Evolutionary conservation across 2,329 filamentous ascomycete genomes (phyloP).

Genomic region (Clonostachys sp.): DNA sequence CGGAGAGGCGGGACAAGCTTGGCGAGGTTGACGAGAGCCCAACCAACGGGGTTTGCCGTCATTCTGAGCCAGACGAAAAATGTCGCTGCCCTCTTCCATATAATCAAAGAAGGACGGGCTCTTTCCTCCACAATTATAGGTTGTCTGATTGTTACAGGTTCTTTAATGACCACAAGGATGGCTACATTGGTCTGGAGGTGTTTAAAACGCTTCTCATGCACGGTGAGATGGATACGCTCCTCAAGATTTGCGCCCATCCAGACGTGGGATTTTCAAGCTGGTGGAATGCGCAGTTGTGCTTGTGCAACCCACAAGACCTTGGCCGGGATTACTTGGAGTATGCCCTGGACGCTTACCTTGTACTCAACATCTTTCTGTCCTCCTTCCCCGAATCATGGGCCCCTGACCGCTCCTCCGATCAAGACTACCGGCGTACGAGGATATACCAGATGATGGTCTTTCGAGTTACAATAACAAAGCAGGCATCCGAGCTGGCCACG

Average conservation of each 20-base stretch:
- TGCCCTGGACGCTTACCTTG: slow-evolving; percentile 11
- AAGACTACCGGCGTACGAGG: slow-evolving; percentile 8
- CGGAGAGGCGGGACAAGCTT: no score
- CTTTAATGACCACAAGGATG: slow-evolving; percentile 3
- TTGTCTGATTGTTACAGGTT: slow-evolving; percentile 8
- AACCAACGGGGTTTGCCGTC: no score
- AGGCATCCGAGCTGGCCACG: slow-evolving; percentile 2
- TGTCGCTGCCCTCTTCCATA: slow-evolving; percentile 6
- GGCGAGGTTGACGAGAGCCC: no score
- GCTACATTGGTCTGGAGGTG: slow-evolving; percentile 11
- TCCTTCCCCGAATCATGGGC: slow-evolving; percentile 7
- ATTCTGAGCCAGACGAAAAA: no score
- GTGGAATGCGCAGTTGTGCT: slow-evolving; percentile 3
- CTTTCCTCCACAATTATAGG: slow-evolving; percentile 7
- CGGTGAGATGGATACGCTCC: slow-evolving; percentile 13
- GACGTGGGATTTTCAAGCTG: slow-evolving; percentile 5
- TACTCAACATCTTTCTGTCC: slow-evolving; percentile 10
- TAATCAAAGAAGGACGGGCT: slow-evolving; percentile 7
- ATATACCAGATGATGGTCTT: slow-evolving; percentile 8
- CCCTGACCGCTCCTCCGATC: background rate
- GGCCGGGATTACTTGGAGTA: slow-evolving; percentile 10
- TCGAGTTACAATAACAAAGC: background rate
- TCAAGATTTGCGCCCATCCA: slow-evolving; percentile 9
- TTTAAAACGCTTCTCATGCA: slow-evolving; percentile 13
- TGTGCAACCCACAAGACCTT: background rate